These are phyloP conservation scores for Hirschioporus abietinus DNA, from an alignment of 768 basidiomycete species.

Conservation along the genomic window DNA sequence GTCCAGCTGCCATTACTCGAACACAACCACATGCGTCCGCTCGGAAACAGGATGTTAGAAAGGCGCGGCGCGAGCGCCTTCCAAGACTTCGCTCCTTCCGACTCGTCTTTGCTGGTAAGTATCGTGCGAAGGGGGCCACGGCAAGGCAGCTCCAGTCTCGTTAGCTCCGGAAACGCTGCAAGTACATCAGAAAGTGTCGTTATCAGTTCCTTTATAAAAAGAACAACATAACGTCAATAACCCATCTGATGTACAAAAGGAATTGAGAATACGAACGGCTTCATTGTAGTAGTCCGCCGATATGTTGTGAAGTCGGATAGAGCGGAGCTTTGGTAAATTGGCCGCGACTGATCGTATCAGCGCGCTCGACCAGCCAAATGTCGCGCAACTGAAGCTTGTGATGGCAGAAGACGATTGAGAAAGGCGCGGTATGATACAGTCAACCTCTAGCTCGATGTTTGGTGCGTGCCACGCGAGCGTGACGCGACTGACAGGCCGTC, in stretches of 20 bases:
- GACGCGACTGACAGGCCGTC: slow-evolving; percentile 5
- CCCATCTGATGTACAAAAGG: background rate
- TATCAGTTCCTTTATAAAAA: background rate
- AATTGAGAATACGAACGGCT: background rate
- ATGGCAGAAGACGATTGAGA: background rate
- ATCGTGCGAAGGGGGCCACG: background rate
- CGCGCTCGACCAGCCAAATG: background rate
- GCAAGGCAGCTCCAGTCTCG: background rate
- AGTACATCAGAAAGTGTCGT: background rate
- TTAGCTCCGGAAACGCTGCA: background rate
- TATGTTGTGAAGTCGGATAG: background rate
- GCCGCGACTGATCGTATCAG: background rate
- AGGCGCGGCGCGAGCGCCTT: background rate
- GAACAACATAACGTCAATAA: background rate
- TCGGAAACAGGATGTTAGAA: background rate
- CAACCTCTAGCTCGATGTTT: background rate
- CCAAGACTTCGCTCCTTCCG: background rate
- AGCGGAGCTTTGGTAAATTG: background rate
- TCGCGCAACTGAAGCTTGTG: background rate
- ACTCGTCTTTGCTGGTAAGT: background rate
- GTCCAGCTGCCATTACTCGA: background rate
- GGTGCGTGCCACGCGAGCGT: slow-evolving; percentile 7
- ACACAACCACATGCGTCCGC: background rate
- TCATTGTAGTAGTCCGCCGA: background rate
- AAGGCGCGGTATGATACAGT: background rate